Conservation (phyloP, 78 protist species). For the Dictyostelium citrinum region DNA sequence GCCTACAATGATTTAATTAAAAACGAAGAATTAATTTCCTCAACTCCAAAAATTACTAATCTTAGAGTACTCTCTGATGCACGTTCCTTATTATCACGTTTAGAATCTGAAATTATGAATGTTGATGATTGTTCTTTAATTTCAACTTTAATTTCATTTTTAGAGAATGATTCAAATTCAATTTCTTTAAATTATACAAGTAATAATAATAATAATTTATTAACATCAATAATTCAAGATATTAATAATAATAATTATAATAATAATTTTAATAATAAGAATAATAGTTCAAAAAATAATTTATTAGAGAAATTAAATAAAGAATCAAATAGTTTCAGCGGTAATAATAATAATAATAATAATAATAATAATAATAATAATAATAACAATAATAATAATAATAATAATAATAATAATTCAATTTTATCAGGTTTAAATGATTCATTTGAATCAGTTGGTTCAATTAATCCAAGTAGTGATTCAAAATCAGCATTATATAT, state of each 20-base stretch:
- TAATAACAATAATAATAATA: too few relatives aligned
- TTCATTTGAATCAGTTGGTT: slow-evolving; percentile 46
- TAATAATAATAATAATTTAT: neutral
- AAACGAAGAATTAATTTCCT: slow-evolving; percentile 40
- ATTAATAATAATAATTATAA: neutral
- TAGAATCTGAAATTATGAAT: slow-evolving; percentile 27
- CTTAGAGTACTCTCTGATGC: slow-evolving; percentile 47
- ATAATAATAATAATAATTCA: neutral
- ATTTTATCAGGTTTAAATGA: slow-evolving; percentile 9
- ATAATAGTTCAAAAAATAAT: neutral
- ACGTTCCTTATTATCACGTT: neutral
- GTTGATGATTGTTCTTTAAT: slow-evolving; percentile 20
- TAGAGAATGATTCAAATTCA: slow-evolving; percentile 24
- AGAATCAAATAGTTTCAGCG: neutral
- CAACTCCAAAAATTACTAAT: slow-evolving; percentile 47
- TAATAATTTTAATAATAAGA: neutral
- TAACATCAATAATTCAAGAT: neutral
- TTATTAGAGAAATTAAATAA: neutral
- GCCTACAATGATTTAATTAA: slow-evolving; percentile 51
- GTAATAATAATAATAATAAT: neutral
- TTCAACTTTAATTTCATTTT: slow-evolving; percentile 7
- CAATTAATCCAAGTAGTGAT: slow-evolving; percentile 6
- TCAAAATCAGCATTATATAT: slow-evolving; percentile 62
- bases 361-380: too few relatives aligned
- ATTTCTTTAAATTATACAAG: neutral